phyloP scores from a whole-genome alignment of 257 asterid genomes.

The Voacanga thouarsii region DNA sequence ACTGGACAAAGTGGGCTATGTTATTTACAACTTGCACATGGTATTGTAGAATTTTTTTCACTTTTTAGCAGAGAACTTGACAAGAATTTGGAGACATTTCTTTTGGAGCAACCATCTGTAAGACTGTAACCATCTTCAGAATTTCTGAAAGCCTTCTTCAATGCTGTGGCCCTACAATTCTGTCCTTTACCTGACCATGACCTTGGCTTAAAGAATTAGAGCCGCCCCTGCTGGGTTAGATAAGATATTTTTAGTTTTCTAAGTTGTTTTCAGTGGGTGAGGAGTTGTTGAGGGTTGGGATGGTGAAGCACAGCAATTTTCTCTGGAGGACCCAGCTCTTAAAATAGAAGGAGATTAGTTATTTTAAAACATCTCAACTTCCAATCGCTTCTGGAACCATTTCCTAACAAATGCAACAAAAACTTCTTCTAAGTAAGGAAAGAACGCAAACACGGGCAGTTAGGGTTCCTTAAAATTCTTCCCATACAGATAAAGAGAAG shows the following conservation, averaged over 20 bases:
- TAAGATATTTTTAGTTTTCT: background rate
- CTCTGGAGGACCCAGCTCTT: conserved; percentile 10
- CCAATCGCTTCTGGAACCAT: background rate
- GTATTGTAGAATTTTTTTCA: conserved; percentile 7
- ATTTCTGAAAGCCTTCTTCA: conserved; percentile 19
- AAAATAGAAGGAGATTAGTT: conserved; percentile 12
- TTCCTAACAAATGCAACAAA: conserved; percentile 1
- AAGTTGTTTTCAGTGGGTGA: conserved; percentile 20
- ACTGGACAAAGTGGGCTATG: conserved; percentile 23
- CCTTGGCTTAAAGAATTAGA: background rate
- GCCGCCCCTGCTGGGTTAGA: conserved; percentile 1
- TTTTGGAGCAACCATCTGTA: conserved; percentile 14
- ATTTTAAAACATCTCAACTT: background rate
- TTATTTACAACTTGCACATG: conserved; percentile 30
- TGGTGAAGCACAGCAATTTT: conserved; percentile 13
- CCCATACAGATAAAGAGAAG: background rate
- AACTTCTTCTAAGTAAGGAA: background rate
- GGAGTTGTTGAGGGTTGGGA: conserved; percentile 27
- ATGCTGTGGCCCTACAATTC: conserved; percentile 22
- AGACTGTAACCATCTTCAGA: conserved; percentile 13
- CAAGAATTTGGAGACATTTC: conserved; percentile 21
- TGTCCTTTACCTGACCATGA: conserved; percentile 14
- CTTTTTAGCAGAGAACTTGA: conserved; percentile 25
- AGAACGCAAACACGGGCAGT: background rate
- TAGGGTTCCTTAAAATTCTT: conserved; percentile 3